Percentiles rank a stretch among this genome's conserved stretches.
Evolutionary conservation across 768 basidiomycete species (phyloP).

Genomic region (Termitomyces eurrhizus): DNA sequence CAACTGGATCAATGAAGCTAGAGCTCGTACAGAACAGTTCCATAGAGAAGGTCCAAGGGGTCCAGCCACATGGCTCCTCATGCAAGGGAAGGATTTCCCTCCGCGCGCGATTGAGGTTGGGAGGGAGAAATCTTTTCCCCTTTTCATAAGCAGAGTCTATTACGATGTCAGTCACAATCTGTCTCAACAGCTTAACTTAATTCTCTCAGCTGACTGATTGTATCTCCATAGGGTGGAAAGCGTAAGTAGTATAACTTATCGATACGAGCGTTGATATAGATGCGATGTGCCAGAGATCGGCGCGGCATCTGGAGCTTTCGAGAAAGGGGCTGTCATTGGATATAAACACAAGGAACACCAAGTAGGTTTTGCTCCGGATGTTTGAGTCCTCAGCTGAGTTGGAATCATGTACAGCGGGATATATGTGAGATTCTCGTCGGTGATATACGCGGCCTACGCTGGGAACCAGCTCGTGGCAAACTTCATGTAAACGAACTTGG

Average conservation of each 20-base stretch:
- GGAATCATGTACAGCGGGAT: constrained; percentile 38
- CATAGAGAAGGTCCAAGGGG: constrained; percentile 35
- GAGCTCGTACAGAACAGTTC: constrained; percentile 48
- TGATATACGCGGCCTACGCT: constrained; percentile 49
- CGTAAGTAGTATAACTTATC: constrained; percentile 42
- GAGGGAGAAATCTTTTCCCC: constrained; percentile 42
- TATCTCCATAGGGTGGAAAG: constrained; percentile 42
- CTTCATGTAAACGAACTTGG: constrained; percentile 42
- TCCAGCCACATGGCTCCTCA: constrained; percentile 62
- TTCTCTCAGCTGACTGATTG: not conserved
- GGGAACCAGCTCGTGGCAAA: constrained; percentile 48
- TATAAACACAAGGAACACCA: constrained; percentile 56
- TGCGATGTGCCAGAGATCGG: constrained; percentile 48
- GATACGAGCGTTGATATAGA: constrained; percentile 13
- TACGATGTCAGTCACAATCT: constrained; percentile 40
- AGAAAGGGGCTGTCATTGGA: constrained; percentile 63
- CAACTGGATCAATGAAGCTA: constrained; percentile 57
- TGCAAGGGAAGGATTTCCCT: constrained; percentile 57
- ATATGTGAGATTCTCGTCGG: constrained; percentile 72
- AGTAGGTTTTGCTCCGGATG: constrained; percentile 29
- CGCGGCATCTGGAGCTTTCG: constrained; percentile 54
- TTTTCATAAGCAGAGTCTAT: constrained; percentile 61
- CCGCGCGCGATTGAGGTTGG: constrained; percentile 53
- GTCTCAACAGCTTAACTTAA: not conserved
- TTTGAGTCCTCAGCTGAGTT: not conserved